Evolutionary conservation across 768 basidiomycete genomes (phyloP).

Genomic region (Russula griseocarnosa): DNA sequence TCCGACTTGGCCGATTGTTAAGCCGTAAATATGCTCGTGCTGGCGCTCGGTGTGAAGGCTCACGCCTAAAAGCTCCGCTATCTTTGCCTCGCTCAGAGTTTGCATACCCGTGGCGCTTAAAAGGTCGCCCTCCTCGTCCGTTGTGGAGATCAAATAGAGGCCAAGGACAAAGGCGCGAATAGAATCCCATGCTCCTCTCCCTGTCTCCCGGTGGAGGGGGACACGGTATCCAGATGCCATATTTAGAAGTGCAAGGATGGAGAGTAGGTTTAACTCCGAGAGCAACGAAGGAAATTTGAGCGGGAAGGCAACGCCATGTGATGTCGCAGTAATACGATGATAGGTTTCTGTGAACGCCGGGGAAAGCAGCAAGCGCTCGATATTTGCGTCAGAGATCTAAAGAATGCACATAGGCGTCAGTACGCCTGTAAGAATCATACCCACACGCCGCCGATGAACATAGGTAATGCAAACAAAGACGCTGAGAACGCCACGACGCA

Average conservation of each 20-base stretch:
- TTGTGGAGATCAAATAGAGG: constrained; percentile 62
- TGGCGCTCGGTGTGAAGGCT: constrained; percentile 63
- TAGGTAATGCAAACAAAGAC: constrained; percentile 8
- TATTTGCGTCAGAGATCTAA: constrained; percentile 55
- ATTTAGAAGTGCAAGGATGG: constrained; percentile 73
- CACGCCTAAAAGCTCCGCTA: constrained; percentile 73
- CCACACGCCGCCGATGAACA: not conserved
- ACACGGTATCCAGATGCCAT: constrained; percentile 79
- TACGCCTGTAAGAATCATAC: constrained; percentile 1
- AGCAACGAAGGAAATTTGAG: constrained; percentile 69
- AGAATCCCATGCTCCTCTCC: constrained; percentile 80
- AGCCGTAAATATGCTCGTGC: constrained; percentile 64
- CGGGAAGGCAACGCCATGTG: constrained; percentile 71
- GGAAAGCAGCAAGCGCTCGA: constrained; percentile 61
- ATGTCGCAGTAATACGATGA: constrained; percentile 50
- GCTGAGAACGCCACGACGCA: constrained; percentile 15
- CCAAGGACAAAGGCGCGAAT: constrained; percentile 72
- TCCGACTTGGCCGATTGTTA: constrained; percentile 70
- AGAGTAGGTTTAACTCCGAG: constrained; percentile 79
- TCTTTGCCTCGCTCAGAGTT: constrained; percentile 46
- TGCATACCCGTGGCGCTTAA: constrained; percentile 68
- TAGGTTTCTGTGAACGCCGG: constrained; percentile 60
- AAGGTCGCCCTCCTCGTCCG: constrained; percentile 50
- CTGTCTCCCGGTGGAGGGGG: constrained; percentile 65
- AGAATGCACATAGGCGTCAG: constrained; percentile 11